A percentile compares a stretch with the other conserved stretches of the same genome.
Conservation (phyloP, 805 yeast species). For the Yarrowia alimentaria region DNA sequence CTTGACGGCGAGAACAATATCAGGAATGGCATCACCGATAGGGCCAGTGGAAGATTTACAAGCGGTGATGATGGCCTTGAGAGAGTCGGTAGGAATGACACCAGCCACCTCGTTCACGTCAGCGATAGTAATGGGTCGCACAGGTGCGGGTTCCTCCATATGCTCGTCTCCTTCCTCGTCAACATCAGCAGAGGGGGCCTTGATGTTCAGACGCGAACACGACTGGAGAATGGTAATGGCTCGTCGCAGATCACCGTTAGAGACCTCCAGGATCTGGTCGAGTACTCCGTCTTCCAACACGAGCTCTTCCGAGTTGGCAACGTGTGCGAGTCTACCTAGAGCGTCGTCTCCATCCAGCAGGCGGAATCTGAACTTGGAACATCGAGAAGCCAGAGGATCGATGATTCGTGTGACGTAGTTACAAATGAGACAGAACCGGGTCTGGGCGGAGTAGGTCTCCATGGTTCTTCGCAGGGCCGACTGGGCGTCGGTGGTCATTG, state of each 20-base stretch:
- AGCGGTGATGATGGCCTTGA: slow-evolving; percentile 46
- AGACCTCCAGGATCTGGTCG: slow-evolving; percentile 61
- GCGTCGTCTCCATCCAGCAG: slow-evolving; percentile 73
- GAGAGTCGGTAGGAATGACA: slow-evolving; percentile 53
- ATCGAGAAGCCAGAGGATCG: slow-evolving; percentile 93
- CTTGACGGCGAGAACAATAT: neutral
- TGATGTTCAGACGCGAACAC: slow-evolving; percentile 59
- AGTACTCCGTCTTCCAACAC: slow-evolving; percentile 52
- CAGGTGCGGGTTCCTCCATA: slow-evolving; percentile 37
- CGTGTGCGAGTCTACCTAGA: slow-evolving; percentile 58
- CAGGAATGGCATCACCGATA: slow-evolving; percentile 29
- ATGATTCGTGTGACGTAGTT: slow-evolving; percentile 95
- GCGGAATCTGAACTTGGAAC: slow-evolving; percentile 91
- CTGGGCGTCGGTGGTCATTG: slow-evolving; percentile 88
- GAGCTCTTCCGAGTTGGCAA: slow-evolving; percentile 54
- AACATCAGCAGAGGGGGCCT: slow-evolving; percentile 33
- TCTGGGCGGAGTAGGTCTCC: slow-evolving; percentile 81
- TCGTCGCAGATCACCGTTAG: slow-evolving; percentile 88
- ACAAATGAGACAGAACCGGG: slow-evolving; percentile 92
- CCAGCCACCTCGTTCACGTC: slow-evolving; percentile 75
- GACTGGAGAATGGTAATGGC: slow-evolving; percentile 90
- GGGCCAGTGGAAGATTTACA: slow-evolving; percentile 33
- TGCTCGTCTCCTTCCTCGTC: slow-evolving; percentile 40
- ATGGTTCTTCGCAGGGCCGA: slow-evolving; percentile 88
- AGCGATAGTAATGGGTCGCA: slow-evolving; percentile 44